Base-by-base conservation (phyloP, 495 filamentous ascomycete genomes). In the Trichoderma gamsii region DNA sequence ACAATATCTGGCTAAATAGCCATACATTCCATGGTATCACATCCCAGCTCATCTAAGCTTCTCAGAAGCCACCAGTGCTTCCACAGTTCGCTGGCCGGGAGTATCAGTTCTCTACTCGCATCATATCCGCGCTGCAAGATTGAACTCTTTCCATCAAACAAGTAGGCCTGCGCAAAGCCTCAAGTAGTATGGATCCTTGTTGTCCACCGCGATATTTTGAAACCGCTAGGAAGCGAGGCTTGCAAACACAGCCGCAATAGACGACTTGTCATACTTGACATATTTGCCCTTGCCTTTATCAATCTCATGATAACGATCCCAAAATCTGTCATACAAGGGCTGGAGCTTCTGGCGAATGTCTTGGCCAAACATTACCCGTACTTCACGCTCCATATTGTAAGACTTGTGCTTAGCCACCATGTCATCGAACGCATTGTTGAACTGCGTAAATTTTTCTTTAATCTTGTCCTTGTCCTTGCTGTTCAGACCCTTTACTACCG, bases 281-380 rank as follows among this genome's bases (percentile, higher is more conserved):
- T 98, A 97, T 79, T 98, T 98, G 69, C 92, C 92, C 76, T 91
- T 91, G 41, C 95, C 93, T 79, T 95, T 97, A 79, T 98, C 96
- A 71, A 97, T 84, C 80, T 98, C 95, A 76, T 97, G 94, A 79
- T 99, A 99, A 23, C 93, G 88, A 79, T 98, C 96, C 83, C 92
- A 97, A 79, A 98, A 99, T 15, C 96, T 86, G 65, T 87, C 87
- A 81, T 99, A 99, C 21, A 99, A 84, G 61, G 96, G 93, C 79
- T 97, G 94, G 59, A 98, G 88, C 76, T 96, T 90, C 65, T 86
- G 86, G 78, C 92, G 91, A 69, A 97, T 87, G 73, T 97, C 93
- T 70, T 89, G 87, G 16, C 85, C 86, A 70, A 98, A 81, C 78
- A 87, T 86, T 63, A 83, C 81, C 64, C 91, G 82, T 56, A 99